Conservation (phyloP, 441 rosid genomes). For the Lepidium campestre region DNA sequence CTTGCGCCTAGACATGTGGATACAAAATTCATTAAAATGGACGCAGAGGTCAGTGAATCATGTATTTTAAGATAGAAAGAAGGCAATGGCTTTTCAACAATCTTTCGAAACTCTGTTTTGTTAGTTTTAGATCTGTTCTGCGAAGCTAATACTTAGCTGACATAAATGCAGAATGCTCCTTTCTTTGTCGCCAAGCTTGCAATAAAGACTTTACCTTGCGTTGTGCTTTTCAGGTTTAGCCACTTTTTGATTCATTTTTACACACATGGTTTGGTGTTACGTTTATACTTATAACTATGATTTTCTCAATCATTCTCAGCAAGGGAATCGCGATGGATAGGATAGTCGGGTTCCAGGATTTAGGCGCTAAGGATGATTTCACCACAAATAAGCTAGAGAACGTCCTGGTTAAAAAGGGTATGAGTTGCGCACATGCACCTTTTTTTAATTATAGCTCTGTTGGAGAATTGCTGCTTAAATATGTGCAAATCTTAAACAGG, state of each 20-base stretch:
- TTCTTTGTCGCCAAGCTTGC: constrained; percentile 87
- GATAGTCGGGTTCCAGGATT: constrained; percentile 79
- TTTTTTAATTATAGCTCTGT: background rate
- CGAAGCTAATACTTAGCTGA: constrained; percentile 1
- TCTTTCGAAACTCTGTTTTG: background rate
- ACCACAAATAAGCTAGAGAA: constrained; percentile 45
- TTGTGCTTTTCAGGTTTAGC: constrained; percentile 69
- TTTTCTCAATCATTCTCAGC: constrained; percentile 29
- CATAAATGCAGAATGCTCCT: constrained; percentile 76
- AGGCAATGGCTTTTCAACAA: background rate
- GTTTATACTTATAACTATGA: background rate
- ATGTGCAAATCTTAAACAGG: constrained; percentile 33
- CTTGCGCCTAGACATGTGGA: constrained; percentile 71
- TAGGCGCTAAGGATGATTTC: constrained; percentile 87
- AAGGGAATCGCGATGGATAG: constrained; percentile 74
- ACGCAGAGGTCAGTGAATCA: constrained; percentile 64
- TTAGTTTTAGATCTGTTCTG: background rate
- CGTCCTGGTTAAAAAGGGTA: constrained; percentile 67
- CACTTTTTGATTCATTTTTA: constrained; percentile 7
- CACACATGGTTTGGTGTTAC: background rate
- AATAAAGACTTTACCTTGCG: constrained; percentile 85
- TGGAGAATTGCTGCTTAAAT: background rate
- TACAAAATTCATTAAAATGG: constrained; percentile 83
- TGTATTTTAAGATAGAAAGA: background rate
- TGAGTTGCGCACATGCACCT: background rate